phyloP scores from a whole-genome alignment of 495 filamentous ascomycete genomes.

The Penicillium lividum region DNA sequence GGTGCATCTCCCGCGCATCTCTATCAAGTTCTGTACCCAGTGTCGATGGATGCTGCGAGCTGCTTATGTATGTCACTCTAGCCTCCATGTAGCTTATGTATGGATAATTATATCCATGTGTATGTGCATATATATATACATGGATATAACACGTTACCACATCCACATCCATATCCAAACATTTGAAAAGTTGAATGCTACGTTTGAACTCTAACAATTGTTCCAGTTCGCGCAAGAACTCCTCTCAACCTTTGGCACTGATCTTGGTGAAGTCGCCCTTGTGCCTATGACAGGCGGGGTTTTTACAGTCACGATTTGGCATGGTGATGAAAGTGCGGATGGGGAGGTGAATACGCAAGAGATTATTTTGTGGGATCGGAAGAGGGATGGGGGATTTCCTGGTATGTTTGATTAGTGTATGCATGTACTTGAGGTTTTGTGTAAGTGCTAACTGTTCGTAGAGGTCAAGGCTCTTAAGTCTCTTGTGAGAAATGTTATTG shows the following conservation, averaged over 20 bases:
- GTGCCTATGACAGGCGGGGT: constrained; percentile 81
- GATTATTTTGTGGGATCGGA: constrained; percentile 82
- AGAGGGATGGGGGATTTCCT: constrained; percentile 85
- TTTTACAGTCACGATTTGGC: constrained; percentile 70
- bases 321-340: constrained; percentile 20
- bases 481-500: constrained; percentile 79
- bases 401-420: constrained; percentile 51
- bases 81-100: no score
- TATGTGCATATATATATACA: not conserved
- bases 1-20: constrained; percentile 60
- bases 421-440: no score
- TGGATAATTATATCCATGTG: not conserved
- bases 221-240: constrained; percentile 91
- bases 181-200: no score
- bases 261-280: constrained; percentile 88
- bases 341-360: constrained; percentile 32
- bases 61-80: constrained; percentile 63
- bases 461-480: constrained; percentile 90
- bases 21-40: constrained; percentile 79
- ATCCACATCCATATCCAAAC: no score
- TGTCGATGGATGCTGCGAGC: constrained; percentile 92
- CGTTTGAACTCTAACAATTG: not conserved
- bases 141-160: no score
- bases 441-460: constrained; percentile 23
- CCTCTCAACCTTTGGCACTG: constrained; percentile 87